phyloP scores from a whole-genome alignment of 345 rosid species.

The Murraya koenigii region DNA sequence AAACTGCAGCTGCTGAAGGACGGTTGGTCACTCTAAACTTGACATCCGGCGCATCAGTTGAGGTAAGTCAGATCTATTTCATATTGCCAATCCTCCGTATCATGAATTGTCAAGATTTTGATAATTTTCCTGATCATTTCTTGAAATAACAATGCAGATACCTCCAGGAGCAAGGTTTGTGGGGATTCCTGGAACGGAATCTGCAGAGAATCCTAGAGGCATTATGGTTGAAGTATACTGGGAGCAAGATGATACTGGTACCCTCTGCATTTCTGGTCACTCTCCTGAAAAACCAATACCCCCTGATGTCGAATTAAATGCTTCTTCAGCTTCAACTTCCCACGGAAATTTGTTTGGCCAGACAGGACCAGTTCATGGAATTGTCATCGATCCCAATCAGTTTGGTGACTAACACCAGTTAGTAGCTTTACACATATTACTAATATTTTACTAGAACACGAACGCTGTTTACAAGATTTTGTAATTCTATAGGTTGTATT shows the following conservation, averaged over 20 bases:
- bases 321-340: constrained; percentile 28
- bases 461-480: neutral
- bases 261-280: constrained; percentile 81
- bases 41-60: constrained; percentile 61
- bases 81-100: neutral
- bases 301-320: constrained; percentile 26
- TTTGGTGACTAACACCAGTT: constrained; percentile 1
- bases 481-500: neutral
- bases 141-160: constrained; percentile 44
- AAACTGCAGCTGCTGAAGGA: constrained; percentile 79
- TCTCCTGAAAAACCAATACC: constrained; percentile 72
- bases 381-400: constrained; percentile 55
- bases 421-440: neutral
- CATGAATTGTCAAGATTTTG: neutral
- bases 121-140: neutral
- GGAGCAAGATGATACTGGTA: constrained; percentile 85
- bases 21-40: constrained; percentile 58
- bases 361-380: constrained; percentile 45
- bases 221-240: constrained; percentile 91
- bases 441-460: neutral
- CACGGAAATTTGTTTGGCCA: constrained; percentile 29
- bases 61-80: constrained; percentile 35
- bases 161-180: constrained; percentile 79
- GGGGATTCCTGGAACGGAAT: constrained; percentile 69
- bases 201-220: constrained; percentile 60